Conservation (phyloP, 2,329 filamentous ascomycete genomes). For the Aureobasidium sp. region DNA sequence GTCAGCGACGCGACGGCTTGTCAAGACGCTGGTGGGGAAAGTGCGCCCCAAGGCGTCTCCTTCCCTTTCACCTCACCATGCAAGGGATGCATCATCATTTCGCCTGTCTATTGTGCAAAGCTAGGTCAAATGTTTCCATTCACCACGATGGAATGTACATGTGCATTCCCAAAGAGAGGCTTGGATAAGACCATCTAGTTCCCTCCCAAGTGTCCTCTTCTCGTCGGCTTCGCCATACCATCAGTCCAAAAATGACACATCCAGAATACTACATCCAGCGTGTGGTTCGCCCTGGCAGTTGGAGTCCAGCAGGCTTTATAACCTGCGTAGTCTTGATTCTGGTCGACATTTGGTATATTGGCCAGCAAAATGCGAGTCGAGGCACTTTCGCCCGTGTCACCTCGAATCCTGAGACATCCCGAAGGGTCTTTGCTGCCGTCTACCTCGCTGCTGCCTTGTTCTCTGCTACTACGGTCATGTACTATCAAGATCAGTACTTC, state of each 20-base stretch:
- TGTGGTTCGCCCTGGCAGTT: background rate
- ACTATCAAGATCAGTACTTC: background rate
- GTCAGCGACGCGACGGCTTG: slow-evolving; percentile 3
- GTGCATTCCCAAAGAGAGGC: background rate
- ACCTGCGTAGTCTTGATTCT: background rate
- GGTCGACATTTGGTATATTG: background rate
- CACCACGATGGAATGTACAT: slow-evolving; percentile 8
- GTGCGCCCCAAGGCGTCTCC: background rate
- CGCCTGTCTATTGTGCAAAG: background rate
- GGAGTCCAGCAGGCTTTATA: background rate
- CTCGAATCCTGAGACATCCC: background rate
- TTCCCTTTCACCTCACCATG: background rate
- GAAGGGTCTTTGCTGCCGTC: background rate
- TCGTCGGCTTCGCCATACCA: background rate
- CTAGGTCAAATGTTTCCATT: slow-evolving; percentile 7
- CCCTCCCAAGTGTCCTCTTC: background rate
- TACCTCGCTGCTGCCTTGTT: background rate
- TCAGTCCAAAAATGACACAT: background rate
- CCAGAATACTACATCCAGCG: background rate
- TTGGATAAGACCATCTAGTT: background rate
- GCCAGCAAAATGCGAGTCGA: background rate
- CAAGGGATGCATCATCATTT: background rate
- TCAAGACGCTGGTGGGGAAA: slow-evolving; percentile 3
- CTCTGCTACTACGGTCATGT: background rate
- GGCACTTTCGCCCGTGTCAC: background rate